phyloP scores from a whole-genome alignment of 805 yeast genomes.

The Yamadazyma paraphyllophila region DNA sequence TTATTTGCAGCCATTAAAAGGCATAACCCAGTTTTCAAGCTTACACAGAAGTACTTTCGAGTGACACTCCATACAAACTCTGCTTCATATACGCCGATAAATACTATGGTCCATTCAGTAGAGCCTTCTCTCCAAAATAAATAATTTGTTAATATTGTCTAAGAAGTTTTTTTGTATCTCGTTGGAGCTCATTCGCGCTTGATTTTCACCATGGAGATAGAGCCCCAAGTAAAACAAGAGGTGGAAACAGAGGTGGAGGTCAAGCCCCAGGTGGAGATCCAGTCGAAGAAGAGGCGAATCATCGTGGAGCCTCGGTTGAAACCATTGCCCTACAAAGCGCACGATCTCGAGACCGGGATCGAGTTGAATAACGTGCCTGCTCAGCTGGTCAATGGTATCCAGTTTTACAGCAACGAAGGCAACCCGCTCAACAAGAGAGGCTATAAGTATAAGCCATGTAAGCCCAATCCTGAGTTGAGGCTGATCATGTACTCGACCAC shows the following conservation, averaged over 20 bases:
- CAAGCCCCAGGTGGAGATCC: constrained; percentile 15
- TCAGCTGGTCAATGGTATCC: constrained; percentile 13
- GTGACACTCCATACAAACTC: neutral
- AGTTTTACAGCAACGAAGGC: constrained; percentile 55
- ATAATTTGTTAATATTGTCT: neutral
- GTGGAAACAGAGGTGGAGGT: constrained; percentile 2
- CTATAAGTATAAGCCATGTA: constrained; percentile 76
- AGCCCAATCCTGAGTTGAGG: constrained; percentile 60
- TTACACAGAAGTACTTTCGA: neutral
- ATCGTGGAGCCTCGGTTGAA: constrained; percentile 15
- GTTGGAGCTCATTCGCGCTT: no score
- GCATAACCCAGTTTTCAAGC: no score
- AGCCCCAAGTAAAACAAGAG: constrained; percentile 11
- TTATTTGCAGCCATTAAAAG: no score
- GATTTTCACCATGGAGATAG: constrained; percentile 8
- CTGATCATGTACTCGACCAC: constrained; percentile 65
- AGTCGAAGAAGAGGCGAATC: constrained; percentile 21
- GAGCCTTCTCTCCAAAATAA: neutral
- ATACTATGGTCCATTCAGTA: no score
- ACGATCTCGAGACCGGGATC: constrained; percentile 15
- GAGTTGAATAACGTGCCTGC: constrained; percentile 5
- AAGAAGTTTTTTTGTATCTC: no score
- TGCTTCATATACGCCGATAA: neutral
- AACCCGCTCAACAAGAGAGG: constrained; percentile 78
- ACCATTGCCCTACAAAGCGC: constrained; percentile 22